Base-by-base conservation (phyloP, 2,329 filamentous ascomycete genomes). In the Epichloe baconii region DNA sequence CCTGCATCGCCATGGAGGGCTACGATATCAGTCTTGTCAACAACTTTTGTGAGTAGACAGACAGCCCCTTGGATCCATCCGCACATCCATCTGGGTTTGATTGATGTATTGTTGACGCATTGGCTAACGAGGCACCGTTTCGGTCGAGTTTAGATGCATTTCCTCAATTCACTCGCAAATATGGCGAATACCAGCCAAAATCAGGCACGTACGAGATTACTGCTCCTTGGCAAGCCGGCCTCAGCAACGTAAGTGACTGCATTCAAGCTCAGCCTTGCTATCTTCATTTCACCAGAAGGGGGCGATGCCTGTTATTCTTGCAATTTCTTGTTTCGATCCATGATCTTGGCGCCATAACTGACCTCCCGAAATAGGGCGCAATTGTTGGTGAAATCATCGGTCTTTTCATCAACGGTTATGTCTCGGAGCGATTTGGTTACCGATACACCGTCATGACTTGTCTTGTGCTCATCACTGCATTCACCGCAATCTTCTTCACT, bases 1-100 rank as follows among this genome's bases (percentile, higher is more conserved):
- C 87, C 0, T 90, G 86, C 64, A 93, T 95, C 61, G 81, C 80
- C 60, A 95, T 95, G 89, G 88, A 95, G 67, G 88, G 87, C 36
- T 94, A 90, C 70, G 88, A 95, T 63, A 75, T 93, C 53, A 83
- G 80, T 60, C 72, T 94, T 49, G 80, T 93, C 60, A 88, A 84
- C 71, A 90, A 90, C 67, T 88, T 93, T 62, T 90, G 80, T 69
- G 68, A 61, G 56, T 59, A 31, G 5, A 34, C 31, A 11, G 10
- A 40, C 31, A 11, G 10, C n/a, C 2, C 10, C 5, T 34, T 10
- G 10, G 11, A 35, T 34, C 23, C 21, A 17, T 12, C 7, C 8
- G n/a, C n/a, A 10, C 8, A 31, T 11, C 10, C 8, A 31, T 31
- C 31, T 11, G 10, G 31, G 31, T 31, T 31, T 31, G 10, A 1